Conservation (phyloP, 202 grass and related monocot species). For the Schoenoplectus tabernaemontani region DNA sequence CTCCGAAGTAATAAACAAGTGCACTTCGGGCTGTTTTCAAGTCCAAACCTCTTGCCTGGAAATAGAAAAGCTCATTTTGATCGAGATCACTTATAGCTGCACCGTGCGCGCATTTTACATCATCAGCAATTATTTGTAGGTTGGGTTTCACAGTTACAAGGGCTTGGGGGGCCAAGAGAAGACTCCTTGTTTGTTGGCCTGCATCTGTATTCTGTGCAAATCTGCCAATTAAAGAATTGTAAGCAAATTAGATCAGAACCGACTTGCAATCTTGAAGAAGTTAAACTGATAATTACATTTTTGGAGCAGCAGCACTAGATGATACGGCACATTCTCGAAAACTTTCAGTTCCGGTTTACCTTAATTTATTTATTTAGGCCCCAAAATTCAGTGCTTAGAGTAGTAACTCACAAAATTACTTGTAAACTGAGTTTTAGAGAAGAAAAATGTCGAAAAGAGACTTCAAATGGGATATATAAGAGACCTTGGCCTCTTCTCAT, state of each 20-base stretch:
- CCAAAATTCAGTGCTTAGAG: not conserved
- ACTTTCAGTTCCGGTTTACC: not conserved
- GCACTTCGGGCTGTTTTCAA: conserved; percentile 57
- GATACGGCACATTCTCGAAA: not conserved
- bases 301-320: not conserved
- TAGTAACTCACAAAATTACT: not conserved
- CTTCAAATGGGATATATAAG: not conserved
- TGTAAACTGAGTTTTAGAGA: not conserved
- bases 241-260: not conserved
- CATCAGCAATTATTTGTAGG: conserved; percentile 91
- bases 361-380: not conserved
- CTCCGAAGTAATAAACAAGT: conserved; percentile 75
- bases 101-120: conserved; percentile 89
- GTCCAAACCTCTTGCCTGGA: conserved; percentile 66
- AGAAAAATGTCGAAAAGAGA: not conserved
- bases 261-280: not conserved
- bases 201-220: conserved; percentile 87
- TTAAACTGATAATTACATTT: not conserved
- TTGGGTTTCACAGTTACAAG: conserved; percentile 87
- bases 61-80: conserved; percentile 74
- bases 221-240: conserved; percentile 34
- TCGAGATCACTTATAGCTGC: conserved; percentile 93
- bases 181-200: conserved; percentile 72
- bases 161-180: conserved; percentile 68
- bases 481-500: not conserved